A percentile compares a stretch with the other conserved stretches of the same genome.
Conservation (phyloP, 2,329 filamentous ascomycete species). For the Ciborinia camelliae region DNA sequence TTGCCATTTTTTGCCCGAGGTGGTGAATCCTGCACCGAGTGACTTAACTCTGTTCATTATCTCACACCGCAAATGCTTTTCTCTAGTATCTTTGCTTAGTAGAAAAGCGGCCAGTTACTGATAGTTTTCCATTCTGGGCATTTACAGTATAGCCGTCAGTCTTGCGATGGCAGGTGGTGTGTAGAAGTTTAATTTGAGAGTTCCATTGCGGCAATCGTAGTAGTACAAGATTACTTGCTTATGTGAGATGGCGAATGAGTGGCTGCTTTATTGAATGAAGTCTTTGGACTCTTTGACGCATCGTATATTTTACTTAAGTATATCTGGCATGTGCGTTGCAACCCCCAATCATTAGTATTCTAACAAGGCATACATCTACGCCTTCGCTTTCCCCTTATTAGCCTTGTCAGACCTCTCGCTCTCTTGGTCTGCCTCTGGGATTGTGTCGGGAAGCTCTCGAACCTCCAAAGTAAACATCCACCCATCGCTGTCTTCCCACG, state of each 20-base stretch:
- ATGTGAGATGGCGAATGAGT: neutral
- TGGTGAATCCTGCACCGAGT: neutral
- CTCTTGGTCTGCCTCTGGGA: too few relatives aligned
- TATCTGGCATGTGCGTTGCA: neutral
- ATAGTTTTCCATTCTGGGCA: neutral
- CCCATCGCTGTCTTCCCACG: too few relatives aligned
- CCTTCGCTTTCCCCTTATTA: neutral
- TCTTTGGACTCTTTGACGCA: neutral
- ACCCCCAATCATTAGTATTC: neutral
- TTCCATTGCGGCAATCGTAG: neutral
- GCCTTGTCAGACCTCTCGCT: too few relatives aligned
- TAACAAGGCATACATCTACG: neutral
- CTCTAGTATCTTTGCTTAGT: neutral
- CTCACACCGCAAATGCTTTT: neutral
- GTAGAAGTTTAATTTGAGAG: neutral
- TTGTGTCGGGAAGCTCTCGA: too few relatives aligned
- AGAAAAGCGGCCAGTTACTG: neutral
- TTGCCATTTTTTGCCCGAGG: neutral
- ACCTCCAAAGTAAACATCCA: too few relatives aligned
- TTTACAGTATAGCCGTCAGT: neutral
- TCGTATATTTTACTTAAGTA: neutral
- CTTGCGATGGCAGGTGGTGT: too few relatives aligned
- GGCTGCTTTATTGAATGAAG: neutral
- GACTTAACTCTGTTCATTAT: neutral
- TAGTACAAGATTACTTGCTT: neutral